Evolutionary conservation across 2,329 filamentous ascomycete genomes (phyloP).

Genomic region (Alternaria longipes): DNA sequence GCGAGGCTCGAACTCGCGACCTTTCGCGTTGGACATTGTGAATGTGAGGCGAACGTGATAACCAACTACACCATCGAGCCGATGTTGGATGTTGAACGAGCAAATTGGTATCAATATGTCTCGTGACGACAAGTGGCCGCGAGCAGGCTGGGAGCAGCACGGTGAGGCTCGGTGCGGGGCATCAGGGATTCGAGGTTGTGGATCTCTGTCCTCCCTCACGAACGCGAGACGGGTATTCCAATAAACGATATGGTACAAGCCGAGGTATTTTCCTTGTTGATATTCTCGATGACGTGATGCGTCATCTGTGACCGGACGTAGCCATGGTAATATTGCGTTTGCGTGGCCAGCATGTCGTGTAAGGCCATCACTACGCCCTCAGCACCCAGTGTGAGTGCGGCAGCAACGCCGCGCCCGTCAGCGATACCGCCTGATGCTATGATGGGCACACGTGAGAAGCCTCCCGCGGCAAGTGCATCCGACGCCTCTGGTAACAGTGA

Average conservation of each 20-base stretch:
- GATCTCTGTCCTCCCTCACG: not conserved
- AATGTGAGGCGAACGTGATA: conserved; percentile 42
- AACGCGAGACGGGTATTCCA: not conserved
- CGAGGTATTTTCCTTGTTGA: not conserved
- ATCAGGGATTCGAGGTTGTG: not conserved
- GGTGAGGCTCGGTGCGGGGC: not conserved
- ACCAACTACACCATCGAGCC: conserved; percentile 41
- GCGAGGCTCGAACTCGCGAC: conserved; percentile 40
- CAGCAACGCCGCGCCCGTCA: conserved; percentile 67
- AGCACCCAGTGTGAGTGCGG: conserved; percentile 64
- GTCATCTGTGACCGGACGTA: not conserved
- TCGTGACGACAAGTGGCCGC: too few species aligned
- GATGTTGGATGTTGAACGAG: not conserved
- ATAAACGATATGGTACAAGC: not conserved
- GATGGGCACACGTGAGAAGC: conserved; percentile 43
- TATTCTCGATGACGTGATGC: not conserved
- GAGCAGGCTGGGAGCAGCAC: not conserved
- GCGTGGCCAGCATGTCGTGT: not conserved
- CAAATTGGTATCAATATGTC: not conserved
- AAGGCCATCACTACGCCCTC: conserved; percentile 62
- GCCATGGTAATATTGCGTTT: not conserved
- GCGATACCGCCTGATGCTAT: conserved; percentile 69
- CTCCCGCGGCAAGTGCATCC: conserved; percentile 55
- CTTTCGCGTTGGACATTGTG: conserved; percentile 25
- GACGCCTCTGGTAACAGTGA: conserved; percentile 67